Base-by-base conservation (phyloP, 768 basidiomycete species). In the Auriculariales sp. region DNA sequence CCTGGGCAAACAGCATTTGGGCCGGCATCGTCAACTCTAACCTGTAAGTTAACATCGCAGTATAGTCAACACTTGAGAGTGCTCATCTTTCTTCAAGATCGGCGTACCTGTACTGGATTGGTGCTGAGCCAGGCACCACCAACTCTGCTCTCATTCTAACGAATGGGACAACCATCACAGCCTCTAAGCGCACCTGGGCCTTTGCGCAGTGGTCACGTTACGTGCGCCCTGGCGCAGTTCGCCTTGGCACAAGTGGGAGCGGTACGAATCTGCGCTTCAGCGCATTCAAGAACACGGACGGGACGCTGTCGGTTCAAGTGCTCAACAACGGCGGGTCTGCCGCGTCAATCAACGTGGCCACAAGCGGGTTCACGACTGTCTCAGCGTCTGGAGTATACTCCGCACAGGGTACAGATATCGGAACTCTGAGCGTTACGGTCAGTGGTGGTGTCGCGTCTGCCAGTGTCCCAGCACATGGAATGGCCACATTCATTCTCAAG, bases 61-160 rank as follows among this genome's bases (percentile, higher is more conserved):
- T n/a, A n/a, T n/a, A n/a, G n/a, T n/a, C n/a, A n/a, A n/a, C n/a
- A n/a, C n/a, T n/a, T n/a, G n/a, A n/a, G n/a, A n/a, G n/a, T n/a
- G n/a, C n/a, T n/a, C n/a, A n/a, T n/a, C n/a, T n/a, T n/a, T n/a
- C n/a, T n/a, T n/a, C n/a, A n/a, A n/a, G n/a, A n/a, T n/a, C 29
- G 4, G 52, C 52, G 14, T 53, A 53, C 28, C 45, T 53, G 3
- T 49, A 49, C 44, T 53, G 52, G 52, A 39, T 49, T 25, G 48
- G 52, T 34, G 52, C 48, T 7, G 47, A 53, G 25, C 34, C 42
- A 25, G 39, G 46, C 36, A 44, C 25, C 3, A 45, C 36, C n/a
- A 30, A 49, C n/a, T 42, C 32, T 31, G 42, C 29, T n/a, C 35
- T 49, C 39, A 44, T 53, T 24, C 24, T 32, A n/a, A 49, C 31